Conservation (phyloP, 164 flowering plant genomes). For the Kalanchoe fedtschenkoi region DNA sequence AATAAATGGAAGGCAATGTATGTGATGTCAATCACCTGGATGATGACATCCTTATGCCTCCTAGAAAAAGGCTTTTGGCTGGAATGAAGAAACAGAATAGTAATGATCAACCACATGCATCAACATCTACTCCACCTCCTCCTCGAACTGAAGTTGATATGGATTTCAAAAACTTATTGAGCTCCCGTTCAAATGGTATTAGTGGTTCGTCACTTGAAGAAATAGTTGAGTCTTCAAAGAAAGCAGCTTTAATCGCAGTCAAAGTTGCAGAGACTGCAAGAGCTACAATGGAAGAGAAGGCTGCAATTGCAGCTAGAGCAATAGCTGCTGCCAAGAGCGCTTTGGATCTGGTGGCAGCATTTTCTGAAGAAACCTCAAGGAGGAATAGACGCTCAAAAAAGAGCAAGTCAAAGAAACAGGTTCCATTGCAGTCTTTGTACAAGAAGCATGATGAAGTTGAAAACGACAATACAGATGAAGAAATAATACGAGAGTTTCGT, state of each 20-base stretch:
- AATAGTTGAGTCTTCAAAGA: conserved; percentile 53
- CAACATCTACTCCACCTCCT: conserved; percentile 17
- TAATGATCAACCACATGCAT: conserved; percentile 20
- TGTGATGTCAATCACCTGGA: conserved; percentile 52
- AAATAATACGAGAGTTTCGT: conserved; percentile 69
- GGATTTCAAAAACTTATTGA: conserved; percentile 29
- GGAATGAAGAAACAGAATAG: conserved; percentile 64
- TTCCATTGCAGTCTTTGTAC: conserved; percentile 61
- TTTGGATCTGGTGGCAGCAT: conserved; percentile 49
- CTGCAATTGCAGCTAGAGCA: conserved; percentile 66
- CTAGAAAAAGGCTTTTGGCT: conserved; percentile 86
- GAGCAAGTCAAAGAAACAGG: conserved; percentile 70
- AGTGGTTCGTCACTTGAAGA: conserved; percentile 42
- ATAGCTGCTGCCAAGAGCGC: conserved; percentile 77
- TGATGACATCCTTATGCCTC: conserved; percentile 68
- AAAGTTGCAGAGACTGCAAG: conserved; percentile 66
- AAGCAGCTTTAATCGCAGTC: conserved; percentile 51
- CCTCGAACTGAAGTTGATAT: conserved; percentile 24
- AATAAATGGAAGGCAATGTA: conserved; percentile 37
- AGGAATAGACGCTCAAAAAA: conserved; percentile 29
- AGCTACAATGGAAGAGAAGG: conserved; percentile 76
- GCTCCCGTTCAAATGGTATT: conserved; percentile 16
- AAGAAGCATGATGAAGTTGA: conserved; percentile 29
- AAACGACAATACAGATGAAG: conserved; percentile 53
- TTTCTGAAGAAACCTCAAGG: conserved; percentile 26